Base-by-base conservation (phyloP, 2,329 filamentous ascomycete genomes). In the Hypoxylon sp. region DNA sequence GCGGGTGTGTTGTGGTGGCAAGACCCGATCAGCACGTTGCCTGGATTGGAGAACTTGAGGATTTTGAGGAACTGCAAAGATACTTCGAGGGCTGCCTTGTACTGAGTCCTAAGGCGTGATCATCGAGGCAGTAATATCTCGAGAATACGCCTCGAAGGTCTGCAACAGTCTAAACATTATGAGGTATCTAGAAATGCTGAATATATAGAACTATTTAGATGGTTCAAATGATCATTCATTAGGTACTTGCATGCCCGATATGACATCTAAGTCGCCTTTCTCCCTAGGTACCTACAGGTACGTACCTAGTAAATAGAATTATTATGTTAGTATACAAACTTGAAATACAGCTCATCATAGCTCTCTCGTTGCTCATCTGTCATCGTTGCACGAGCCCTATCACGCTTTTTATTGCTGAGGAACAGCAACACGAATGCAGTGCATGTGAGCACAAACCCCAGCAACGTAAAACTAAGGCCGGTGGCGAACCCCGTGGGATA, bases 1-100 rank as follows among this genome's bases (percentile, higher is more conserved):
- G 78, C 19, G 90, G 91, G 0, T 89, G 87, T 71, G 81, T 89
- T 6, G 85, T 91, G 0, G 80, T 90, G 1, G 81, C 88, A 1
- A 79, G 91, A 54, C 91, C 91, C 1, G 91, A 93, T 79, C 89
- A 91, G 76, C 88, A 93, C 75, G 86, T 93, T 26, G 84, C 79
- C 1, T 81, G 79, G 73, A 71, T 84, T 1, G 79, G 79, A 0
- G 76, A 79, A 14, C 67, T 84, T 19, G 79, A 81, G 22, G 79
- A 80, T 33, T 78, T 81, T 37, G 76, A 74, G 1, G 73, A 74
- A 2, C 39, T 82, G 35, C 74, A 78, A 63, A 59, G 67, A n/a
- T 81, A 81, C 54, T 81, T 82, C 52, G 72, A 75, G 17, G 73
- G 73, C 1, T 78, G 74, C 14, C 73, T 79, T 3, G 60, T 72